Evolutionary conservation across 306 rosid species (phyloP), one percentile per base, ranked within the genome.

Genomic region (Cicer pinnatifidum): DNA sequence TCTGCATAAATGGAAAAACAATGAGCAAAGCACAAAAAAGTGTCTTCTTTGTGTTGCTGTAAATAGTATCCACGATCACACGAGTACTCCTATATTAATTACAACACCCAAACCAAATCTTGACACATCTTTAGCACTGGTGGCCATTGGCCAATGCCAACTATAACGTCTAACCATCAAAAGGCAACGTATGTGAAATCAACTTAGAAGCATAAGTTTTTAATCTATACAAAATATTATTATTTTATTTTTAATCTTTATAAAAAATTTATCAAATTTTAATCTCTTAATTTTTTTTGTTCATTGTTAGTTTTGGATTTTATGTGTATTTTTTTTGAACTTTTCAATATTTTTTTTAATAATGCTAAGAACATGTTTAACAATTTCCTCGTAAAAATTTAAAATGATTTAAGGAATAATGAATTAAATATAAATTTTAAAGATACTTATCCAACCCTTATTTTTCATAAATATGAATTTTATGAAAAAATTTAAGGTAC

Each of bases 101-200:
- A 64, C 54, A 51, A 51, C 16, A 11, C 53, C 67, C 33, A 69
- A 69, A 78, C 72, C 72, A 41, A 38, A 19, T 7, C 47, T 35
- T 11, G 53, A 46, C 33, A 15, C 11, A 8, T 13, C 17, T 75
- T 52, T 70, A 40, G 48, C 47, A 8, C 1, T 50, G 28, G n/a
- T 5, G 19, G 58, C 48, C 17, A 1, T 9, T 5, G 19, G 58
- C 48, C 17, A 1, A 6, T 78, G 72, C 73, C 78, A 65, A 67
- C 50, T 65, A n/a, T n/a, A 35, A 78, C 16, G 61, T 41, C 78
- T 37, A 72, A 72, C 61, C 65, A 57, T 50, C 23, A 47, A 80
- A 67, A 67, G 68, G 72, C 71, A 47, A 67, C 79, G 64, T 12
- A 10, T 13, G 15, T 58, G 79, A 67, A 48, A 67, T 35, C 78